These are phyloP conservation scores for Pyrus hybrid DNA, from an alignment of 331 rosid species.

Conservation along the genomic window DNA sequence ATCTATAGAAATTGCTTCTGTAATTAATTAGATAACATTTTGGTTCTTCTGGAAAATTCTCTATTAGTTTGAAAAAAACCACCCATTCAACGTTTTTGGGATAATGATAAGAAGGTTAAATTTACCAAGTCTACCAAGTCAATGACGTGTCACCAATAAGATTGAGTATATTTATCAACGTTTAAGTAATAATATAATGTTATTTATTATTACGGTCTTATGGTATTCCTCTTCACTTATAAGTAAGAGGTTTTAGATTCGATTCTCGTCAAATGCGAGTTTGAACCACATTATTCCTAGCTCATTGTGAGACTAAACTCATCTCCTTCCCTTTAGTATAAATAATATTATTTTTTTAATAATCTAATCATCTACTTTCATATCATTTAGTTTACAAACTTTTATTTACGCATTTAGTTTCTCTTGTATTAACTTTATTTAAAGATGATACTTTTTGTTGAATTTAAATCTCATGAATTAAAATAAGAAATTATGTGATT, in stretches of 20 bases:
- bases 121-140: accelerated
- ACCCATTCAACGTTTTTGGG: no score
- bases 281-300: accelerated
- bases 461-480: accelerated
- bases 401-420: accelerated
- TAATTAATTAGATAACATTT: no score
- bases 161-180: accelerated
- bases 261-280: accelerated
- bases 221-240: accelerated
- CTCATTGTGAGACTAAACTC: no score
- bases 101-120: no score
- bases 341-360: no score
- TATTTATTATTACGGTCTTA: accelerated
- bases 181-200: accelerated
- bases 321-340: accelerated
- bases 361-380: no score
- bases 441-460: accelerated
- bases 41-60: no score
- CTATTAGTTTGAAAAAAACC: no score
- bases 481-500: no score
- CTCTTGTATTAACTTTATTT: accelerated
- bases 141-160: accelerated
- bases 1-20: no score
- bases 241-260: accelerated
- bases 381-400: no score